Conservation (phyloP, 2,329 filamentous ascomycete species). For the Leptodontidium sp. region DNA sequence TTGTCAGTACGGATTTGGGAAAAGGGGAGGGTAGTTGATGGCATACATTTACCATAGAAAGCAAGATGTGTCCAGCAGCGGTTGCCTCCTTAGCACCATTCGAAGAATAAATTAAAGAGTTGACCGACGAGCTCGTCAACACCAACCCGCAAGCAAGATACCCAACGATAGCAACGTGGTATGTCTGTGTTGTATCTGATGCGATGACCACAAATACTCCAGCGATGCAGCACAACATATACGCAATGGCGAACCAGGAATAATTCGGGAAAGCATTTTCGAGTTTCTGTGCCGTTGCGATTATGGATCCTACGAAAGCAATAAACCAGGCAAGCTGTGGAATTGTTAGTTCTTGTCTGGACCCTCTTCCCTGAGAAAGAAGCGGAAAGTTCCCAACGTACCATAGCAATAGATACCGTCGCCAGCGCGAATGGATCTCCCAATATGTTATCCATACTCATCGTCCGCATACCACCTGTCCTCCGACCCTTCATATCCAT, state of each 20-base stretch:
- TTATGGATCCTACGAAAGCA: slow-evolving; percentile 84
- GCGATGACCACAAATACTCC: slow-evolving; percentile 85
- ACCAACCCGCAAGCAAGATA: slow-evolving; percentile 86
- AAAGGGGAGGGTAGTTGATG: neutral
- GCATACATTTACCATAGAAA: slow-evolving; percentile 91
- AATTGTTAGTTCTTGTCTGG: slow-evolving; percentile 27
- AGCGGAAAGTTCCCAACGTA: slow-evolving; percentile 57
- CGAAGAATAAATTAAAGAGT: slow-evolving; percentile 81
- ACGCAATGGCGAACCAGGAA: slow-evolving; percentile 90
- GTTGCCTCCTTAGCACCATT: slow-evolving; percentile 82
- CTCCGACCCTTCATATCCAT: slow-evolving; percentile 62
- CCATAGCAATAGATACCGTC: slow-evolving; percentile 89
- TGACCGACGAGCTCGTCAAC: slow-evolving; percentile 85
- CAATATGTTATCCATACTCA: slow-evolving; percentile 87
- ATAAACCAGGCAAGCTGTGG: slow-evolving; percentile 92
- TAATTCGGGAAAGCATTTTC: slow-evolving; percentile 76
- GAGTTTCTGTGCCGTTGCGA: slow-evolving; percentile 64
- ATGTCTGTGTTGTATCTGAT: slow-evolving; percentile 84
- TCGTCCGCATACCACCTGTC: slow-evolving; percentile 59
- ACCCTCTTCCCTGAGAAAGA: neutral
- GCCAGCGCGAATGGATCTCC: slow-evolving; percentile 96
- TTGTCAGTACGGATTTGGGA: neutral
- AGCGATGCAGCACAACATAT: slow-evolving; percentile 82
- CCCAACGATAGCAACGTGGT: slow-evolving; percentile 90
- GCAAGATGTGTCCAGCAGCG: slow-evolving; percentile 89